These are phyloP conservation scores for Neurospora sp. DNA, from an alignment of 495 filamentous ascomycete species.

Conservation along the genomic window DNA sequence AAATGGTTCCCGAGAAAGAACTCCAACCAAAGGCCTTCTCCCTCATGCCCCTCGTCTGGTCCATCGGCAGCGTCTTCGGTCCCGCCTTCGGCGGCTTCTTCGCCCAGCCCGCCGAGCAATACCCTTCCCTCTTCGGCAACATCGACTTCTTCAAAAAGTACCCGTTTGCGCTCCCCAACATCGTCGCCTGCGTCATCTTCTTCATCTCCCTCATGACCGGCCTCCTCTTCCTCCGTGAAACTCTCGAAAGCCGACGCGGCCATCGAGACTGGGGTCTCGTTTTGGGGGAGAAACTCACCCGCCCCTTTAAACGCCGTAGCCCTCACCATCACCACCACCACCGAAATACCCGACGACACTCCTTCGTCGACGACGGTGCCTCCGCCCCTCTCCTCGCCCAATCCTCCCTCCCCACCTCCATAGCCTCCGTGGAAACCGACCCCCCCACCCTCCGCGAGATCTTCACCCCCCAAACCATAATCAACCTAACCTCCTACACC, in stretches of 20 bases:
- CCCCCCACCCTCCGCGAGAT: constrained; percentile 52
- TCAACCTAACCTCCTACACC: constrained; percentile 68
- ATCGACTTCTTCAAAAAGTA: constrained; percentile 58
- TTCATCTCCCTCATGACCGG: constrained; percentile 61
- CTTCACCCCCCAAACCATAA: constrained; percentile 62
- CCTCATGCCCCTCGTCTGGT: constrained; percentile 78
- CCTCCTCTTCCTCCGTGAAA: constrained; percentile 69
- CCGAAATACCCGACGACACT: constrained; percentile 19
- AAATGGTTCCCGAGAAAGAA: constrained; percentile 71
- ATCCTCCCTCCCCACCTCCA: background rate
- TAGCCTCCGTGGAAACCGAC: background rate
- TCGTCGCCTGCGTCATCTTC: constrained; percentile 64
- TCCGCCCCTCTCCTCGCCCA: constrained; percentile 35
- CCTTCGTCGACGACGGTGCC: constrained; percentile 34
- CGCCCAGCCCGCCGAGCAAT: constrained; percentile 64
- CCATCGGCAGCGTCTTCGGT: constrained; percentile 76
- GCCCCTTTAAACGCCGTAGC: constrained; percentile 22
- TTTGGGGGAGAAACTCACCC: constrained; percentile 47
- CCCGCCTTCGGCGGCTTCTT: constrained; percentile 81
- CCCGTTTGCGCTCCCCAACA: constrained; percentile 75
- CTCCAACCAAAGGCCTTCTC: constrained; percentile 75
- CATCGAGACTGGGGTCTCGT: constrained; percentile 57
- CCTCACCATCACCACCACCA: constrained; percentile 16
- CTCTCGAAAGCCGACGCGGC: constrained; percentile 53
- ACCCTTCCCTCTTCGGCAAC: constrained; percentile 54